Evolutionary conservation across 2,329 filamentous ascomycete genomes (phyloP).

Genomic region (Apiospora malaysiana): DNA sequence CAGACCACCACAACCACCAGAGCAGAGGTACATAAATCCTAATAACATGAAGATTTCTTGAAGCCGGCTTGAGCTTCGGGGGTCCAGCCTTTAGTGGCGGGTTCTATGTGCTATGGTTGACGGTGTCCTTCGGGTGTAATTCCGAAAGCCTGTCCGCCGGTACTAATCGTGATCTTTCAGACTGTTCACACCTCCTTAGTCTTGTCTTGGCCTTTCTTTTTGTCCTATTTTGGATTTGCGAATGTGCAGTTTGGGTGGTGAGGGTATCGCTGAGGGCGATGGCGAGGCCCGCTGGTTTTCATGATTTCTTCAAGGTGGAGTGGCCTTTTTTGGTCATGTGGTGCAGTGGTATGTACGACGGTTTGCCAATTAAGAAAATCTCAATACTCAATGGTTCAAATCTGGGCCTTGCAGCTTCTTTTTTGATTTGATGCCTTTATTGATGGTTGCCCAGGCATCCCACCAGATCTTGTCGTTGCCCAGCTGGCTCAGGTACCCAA

Average conservation of each 20-base stretch:
- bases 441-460: not conserved
- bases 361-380: not conserved
- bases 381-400: not conserved
- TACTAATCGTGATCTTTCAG: constrained; percentile 17
- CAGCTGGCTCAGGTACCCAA: not conserved
- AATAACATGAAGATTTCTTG: not conserved
- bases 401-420: not conserved
- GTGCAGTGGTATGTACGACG: constrained; percentile 4
- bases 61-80: not conserved
- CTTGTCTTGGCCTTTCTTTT: constrained; percentile 7
- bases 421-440: not conserved
- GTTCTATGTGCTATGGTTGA: constrained; percentile 8
- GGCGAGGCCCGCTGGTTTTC: not conserved
- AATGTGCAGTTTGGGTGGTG: not conserved
- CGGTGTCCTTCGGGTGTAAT: constrained; percentile 17
- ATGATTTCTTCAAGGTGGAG: not conserved
- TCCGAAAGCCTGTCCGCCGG: constrained; percentile 15
- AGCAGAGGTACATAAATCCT: not conserved
- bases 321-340: not conserved
- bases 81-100: constrained; percentile 17
- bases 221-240: not conserved
- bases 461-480: not conserved
- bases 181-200: constrained; percentile 7
- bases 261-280: not conserved
- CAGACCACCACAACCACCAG: not conserved